phyloP scores from a whole-genome alignment of 2,329 filamentous ascomycete species.

The Aspergillus quadricinctus region DNA sequence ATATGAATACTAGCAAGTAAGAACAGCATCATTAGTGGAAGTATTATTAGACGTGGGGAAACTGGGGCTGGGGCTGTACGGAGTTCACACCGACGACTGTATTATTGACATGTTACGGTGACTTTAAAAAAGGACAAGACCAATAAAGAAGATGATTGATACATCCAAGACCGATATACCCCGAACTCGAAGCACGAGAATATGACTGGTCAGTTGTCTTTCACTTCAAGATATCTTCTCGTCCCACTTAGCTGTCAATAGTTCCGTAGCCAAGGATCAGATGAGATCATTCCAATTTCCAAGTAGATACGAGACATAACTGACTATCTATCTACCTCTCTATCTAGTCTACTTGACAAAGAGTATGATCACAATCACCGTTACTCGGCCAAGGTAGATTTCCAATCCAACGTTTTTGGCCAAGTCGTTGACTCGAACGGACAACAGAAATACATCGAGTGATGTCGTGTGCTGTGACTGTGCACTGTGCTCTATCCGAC shows the following conservation, averaged over 20 bases:
- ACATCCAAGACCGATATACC: neutral
- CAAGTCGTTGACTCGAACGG: neutral
- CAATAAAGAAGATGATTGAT: neutral
- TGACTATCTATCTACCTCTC: too few species aligned
- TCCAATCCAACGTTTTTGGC: neutral
- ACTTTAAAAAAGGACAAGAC: too few species aligned
- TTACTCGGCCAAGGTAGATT: neutral
- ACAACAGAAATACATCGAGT: too few species aligned
- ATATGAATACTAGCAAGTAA: neutral
- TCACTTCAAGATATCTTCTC: too few species aligned
- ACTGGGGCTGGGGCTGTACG: neutral
- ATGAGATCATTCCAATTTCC: too few species aligned
- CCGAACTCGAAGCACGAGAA: neutral
- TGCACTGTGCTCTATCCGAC: too few species aligned
- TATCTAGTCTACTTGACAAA: too few species aligned
- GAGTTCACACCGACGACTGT: too few species aligned
- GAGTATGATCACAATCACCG: too few species aligned
- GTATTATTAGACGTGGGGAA: neutral
- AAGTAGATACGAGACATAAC: too few species aligned
- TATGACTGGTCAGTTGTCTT: neutral
- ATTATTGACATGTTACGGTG: too few species aligned
- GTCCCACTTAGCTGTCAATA: neutral
- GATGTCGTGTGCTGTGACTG: too few species aligned
- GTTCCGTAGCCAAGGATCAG: neutral
- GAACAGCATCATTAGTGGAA: neutral